Evolutionary conservation across 805 yeast genomes (phyloP).

Genomic region (Sungouiozyma intestinalis): DNA sequence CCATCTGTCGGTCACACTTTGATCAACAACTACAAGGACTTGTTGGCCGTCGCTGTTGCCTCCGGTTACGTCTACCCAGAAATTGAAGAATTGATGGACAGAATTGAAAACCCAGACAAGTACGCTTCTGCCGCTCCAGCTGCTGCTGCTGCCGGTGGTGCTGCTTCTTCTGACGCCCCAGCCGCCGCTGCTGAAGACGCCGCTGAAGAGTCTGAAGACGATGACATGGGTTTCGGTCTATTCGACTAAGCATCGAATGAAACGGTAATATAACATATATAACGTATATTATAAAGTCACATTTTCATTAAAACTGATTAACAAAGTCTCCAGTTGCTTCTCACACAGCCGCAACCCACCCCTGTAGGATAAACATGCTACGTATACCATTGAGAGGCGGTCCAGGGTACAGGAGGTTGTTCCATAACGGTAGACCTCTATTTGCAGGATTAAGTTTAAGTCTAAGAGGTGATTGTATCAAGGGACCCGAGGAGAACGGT

Average conservation of each 20-base stretch:
- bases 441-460: not conserved
- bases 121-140: constrained; percentile 99
- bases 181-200: constrained; percentile 68
- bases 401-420: not conserved
- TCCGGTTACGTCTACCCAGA: constrained; percentile 99
- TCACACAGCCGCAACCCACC: no score
- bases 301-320: not conserved
- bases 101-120: constrained; percentile 99
- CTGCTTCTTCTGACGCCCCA: constrained; percentile 53
- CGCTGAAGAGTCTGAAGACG: constrained; percentile 50
- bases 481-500: not conserved
- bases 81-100: constrained; percentile 97
- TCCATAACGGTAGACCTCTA: not conserved
- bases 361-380: no score
- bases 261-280: not conserved
- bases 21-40: constrained; percentile 98
- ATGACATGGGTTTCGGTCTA: constrained; percentile 98
- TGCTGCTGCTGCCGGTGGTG: constrained; percentile 68
- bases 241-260: constrained; percentile 60
- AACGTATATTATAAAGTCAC: not conserved
- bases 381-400: no score
- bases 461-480: not conserved
- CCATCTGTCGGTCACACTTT: constrained; percentile 99
- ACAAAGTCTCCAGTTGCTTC: no score
- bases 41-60: constrained; percentile 95